These are phyloP conservation scores for Fusarium hainanense DNA, from an alignment of 2,329 filamentous ascomycete species.

Conservation along the genomic window DNA sequence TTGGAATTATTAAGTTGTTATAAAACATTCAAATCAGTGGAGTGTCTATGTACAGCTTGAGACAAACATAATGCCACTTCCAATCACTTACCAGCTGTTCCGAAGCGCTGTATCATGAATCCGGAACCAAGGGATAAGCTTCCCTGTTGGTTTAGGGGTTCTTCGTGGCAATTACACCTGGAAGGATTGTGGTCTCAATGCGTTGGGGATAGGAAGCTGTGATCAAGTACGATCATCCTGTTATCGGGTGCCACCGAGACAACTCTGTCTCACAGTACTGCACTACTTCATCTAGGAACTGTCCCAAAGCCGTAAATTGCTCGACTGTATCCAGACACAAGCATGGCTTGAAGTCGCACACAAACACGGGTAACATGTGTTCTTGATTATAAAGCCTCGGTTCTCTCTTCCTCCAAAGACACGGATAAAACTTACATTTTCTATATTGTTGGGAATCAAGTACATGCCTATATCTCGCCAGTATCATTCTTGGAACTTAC, in stretches of 20 bases:
- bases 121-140: neutral
- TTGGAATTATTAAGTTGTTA: neutral
- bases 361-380: neutral
- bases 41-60: neutral
- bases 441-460: too few relatives aligned
- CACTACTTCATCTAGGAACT: neutral
- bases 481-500: neutral
- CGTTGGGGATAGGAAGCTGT: too few relatives aligned
- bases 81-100: neutral
- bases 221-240: neutral
- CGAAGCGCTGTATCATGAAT: neutral
- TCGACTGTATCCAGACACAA: neutral
- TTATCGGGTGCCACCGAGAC: neutral
- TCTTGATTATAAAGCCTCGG: neutral
- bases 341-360: neutral
- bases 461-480: too few relatives aligned
- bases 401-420: neutral
- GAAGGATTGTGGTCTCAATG: rapidly evolving
- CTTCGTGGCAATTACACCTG: too few relatives aligned
- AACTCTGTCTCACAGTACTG: neutral
- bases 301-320: neutral
- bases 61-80: neutral
- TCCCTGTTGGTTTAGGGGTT: neutral
- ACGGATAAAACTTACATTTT: neutral
- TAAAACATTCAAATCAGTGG: neutral